A percentile compares a stretch with the other conserved stretches of the same genome.
phyloP scores from a whole-genome alignment of 192 early-diverging fungal genomes.

The Coemansia brasiliensis region DNA sequence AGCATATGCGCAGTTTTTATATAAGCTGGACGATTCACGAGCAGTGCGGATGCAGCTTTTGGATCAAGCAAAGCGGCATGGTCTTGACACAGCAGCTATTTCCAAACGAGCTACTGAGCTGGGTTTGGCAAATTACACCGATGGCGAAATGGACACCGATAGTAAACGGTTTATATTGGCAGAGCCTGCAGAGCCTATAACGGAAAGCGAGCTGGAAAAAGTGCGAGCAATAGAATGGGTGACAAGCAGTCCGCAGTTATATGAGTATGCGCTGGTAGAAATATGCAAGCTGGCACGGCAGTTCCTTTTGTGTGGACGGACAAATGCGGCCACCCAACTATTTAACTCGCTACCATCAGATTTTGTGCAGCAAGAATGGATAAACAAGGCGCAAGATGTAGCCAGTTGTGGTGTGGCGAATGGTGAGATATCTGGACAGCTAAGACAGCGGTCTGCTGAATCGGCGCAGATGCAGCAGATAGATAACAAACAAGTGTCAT shows the following conservation, averaged over 20 bases:
- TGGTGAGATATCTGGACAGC: neutral
- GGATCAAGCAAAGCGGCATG: slow-evolving; percentile 36
- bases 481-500: neutral
- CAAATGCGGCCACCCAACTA: slow-evolving; percentile 50
- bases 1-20: slow-evolving; percentile 57
- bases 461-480: neutral
- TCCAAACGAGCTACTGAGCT: slow-evolving; percentile 44
- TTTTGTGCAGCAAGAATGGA: slow-evolving; percentile 52
- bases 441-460: neutral
- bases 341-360: slow-evolving; percentile 51
- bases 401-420: neutral
- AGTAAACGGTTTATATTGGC: slow-evolving; percentile 17
- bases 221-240: slow-evolving; percentile 66
- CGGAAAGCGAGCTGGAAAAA: slow-evolving; percentile 29
- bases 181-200: slow-evolving; percentile 29
- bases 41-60: slow-evolving; percentile 48
- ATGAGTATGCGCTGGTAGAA: slow-evolving; percentile 49
- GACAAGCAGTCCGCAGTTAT: slow-evolving; percentile 43
- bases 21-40: slow-evolving; percentile 27
- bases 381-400: slow-evolving; percentile 9
- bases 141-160: neutral
- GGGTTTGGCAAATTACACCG: slow-evolving; percentile 4
- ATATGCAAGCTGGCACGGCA: slow-evolving; percentile 55
- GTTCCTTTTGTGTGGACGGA: slow-evolving; percentile 57
- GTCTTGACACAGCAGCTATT: slow-evolving; percentile 49